Conservation (phyloP, 2,329 filamentous ascomycete species). For the Berkeleyomyces rouxiae region DNA sequence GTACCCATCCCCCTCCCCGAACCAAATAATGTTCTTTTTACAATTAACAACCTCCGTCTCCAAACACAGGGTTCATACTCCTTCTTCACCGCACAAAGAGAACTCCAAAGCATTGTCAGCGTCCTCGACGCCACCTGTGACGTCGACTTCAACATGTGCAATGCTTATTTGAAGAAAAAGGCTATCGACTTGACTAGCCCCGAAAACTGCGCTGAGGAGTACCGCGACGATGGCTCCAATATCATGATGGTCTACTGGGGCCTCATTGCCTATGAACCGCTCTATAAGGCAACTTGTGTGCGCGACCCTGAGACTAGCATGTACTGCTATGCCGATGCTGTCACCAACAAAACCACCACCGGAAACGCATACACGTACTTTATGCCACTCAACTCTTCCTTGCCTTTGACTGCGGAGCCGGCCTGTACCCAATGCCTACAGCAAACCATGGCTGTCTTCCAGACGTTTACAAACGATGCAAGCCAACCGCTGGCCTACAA, state of each 20-base stretch:
- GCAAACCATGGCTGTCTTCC: slow-evolving; percentile 69
- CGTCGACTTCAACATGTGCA: slow-evolving; percentile 50
- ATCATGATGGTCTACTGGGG: slow-evolving; percentile 62
- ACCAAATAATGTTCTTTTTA: neutral
- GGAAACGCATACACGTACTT: slow-evolving; percentile 72
- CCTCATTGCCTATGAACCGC: slow-evolving; percentile 56
- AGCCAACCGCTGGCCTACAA: slow-evolving; percentile 49
- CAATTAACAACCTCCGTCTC: slow-evolving; percentile 14
- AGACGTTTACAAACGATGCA: slow-evolving; percentile 47
- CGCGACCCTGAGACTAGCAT: slow-evolving; percentile 45
- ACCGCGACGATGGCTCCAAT: slow-evolving; percentile 45
- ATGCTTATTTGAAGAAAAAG: slow-evolving; percentile 43
- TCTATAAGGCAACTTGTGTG: slow-evolving; percentile 71
- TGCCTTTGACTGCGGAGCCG: slow-evolving; percentile 52
- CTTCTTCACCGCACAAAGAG: slow-evolving; percentile 67
- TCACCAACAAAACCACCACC: slow-evolving; percentile 55
- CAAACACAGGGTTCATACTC: slow-evolving; percentile 52
- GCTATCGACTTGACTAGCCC: slow-evolving; percentile 46
- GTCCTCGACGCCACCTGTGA: slow-evolving; percentile 66
- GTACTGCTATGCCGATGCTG: slow-evolving; percentile 73
- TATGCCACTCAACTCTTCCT: slow-evolving; percentile 56
- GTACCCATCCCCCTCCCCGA: neutral
- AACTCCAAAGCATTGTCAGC: slow-evolving; percentile 53
- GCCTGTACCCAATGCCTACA: slow-evolving; percentile 61
- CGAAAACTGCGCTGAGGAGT: slow-evolving; percentile 57